Evolutionary conservation across 169 alveolate species (phyloP).

Genomic region (Plasmodium coatneyi): DNA sequence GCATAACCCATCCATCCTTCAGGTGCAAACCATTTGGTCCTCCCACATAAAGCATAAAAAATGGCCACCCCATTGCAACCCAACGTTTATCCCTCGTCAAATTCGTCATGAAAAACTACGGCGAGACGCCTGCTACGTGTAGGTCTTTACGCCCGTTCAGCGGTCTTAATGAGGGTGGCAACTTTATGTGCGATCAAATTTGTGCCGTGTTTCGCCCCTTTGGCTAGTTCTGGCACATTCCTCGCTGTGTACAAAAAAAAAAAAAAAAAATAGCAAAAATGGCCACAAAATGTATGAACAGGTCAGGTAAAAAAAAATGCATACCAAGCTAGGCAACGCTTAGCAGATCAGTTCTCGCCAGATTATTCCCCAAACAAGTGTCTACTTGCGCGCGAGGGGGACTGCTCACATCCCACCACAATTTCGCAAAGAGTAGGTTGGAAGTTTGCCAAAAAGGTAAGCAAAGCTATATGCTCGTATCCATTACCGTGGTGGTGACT

Average conservation of each 20-base stretch:
- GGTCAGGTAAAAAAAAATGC: slow-evolving; percentile 22
- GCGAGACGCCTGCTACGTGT: neutral
- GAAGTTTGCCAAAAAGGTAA: neutral
- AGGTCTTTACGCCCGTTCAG: neutral
- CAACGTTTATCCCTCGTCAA: neutral
- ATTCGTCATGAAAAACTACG: neutral
- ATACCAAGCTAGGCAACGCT: neutral
- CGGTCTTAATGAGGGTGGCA: neutral
- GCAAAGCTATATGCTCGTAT: neutral
- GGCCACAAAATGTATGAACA: slow-evolving; percentile 2
- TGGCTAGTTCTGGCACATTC: neutral
- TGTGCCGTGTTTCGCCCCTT: neutral
- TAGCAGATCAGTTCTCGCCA: slow-evolving; percentile 22
- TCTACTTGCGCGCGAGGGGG: neutral
- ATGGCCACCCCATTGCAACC: neutral
- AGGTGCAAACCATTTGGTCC: neutral
- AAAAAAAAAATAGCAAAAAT: neutral
- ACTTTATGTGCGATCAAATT: neutral
- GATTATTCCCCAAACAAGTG: neutral
- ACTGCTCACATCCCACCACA: neutral
- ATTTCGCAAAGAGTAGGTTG: neutral
- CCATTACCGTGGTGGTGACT: neutral
- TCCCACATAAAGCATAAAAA: neutral
- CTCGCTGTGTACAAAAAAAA: neutral
- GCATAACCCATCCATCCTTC: neutral